These are phyloP conservation scores for Leucocoprinus birnbaumii DNA, from an alignment of 768 basidiomycete genomes.

Conservation along the genomic window DNA sequence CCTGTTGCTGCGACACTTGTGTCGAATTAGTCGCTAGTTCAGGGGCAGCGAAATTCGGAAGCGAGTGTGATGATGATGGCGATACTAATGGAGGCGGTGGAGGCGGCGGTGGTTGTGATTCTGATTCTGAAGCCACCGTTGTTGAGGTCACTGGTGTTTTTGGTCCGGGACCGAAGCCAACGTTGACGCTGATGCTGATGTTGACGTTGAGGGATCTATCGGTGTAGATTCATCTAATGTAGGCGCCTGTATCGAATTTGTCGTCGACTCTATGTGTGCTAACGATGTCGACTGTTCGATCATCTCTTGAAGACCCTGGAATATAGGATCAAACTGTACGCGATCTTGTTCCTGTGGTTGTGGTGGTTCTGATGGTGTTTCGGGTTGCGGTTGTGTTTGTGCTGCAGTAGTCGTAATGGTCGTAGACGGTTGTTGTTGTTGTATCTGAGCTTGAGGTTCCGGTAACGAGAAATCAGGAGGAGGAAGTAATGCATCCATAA, in stretches of 20 bases:
- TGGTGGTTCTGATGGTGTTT: not conserved
- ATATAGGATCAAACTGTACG: not conserved
- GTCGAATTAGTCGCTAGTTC: not conserved
- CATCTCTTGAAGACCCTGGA: not conserved
- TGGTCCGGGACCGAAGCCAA: too few species aligned
- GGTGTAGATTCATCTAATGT: not conserved
- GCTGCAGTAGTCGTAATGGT: not conserved
- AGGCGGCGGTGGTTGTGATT: not conserved
- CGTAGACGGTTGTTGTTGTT: not conserved
- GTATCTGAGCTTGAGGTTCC: not conserved
- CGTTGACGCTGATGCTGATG: not conserved
- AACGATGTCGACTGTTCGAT: not conserved
- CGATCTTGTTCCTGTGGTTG: not conserved
- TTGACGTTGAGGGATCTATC: not conserved
- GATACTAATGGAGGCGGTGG: not conserved
- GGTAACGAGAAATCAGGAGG: not conserved
- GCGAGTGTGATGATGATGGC: too few species aligned
- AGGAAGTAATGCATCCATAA: slow-evolving; percentile 4
- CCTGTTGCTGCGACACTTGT: not conserved
- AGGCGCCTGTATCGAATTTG: not conserved
- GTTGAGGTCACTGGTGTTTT: too few species aligned
- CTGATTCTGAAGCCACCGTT: not conserved
- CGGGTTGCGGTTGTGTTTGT: not conserved
- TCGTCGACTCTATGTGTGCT: not conserved
- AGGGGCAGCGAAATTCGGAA: slow-evolving; percentile 1